Evolutionary conservation across 2,329 filamentous ascomycete species (phyloP).

Genomic region (Verticillium albo-atrum): DNA sequence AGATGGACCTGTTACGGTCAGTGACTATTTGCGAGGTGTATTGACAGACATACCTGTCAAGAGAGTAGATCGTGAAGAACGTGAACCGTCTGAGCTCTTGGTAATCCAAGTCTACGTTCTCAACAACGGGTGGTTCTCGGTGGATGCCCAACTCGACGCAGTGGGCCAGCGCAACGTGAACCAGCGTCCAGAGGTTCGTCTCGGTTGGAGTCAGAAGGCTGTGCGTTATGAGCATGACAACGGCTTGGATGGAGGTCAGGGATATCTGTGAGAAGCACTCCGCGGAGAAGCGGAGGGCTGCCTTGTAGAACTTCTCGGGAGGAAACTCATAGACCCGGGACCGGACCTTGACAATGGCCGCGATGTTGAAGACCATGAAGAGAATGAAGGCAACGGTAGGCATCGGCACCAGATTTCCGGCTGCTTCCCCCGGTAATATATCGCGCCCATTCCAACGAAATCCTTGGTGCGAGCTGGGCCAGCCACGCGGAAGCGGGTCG

Average conservation of each 20-base stretch:
- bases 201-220: conserved; percentile 26
- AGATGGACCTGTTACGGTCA: conserved; percentile 20
- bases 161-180: conserved; percentile 29
- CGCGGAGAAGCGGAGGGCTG: conserved; percentile 22
- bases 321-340: conserved; percentile 27
- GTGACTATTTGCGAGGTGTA: background rate
- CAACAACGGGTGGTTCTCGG: conserved; percentile 18
- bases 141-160: conserved; percentile 32
- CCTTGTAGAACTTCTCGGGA: conserved; percentile 25
- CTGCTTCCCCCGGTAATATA: conserved; percentile 1
- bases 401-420: conserved; percentile 9
- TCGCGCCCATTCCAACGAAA: conserved; percentile 17
- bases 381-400: conserved; percentile 23
- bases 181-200: conserved; percentile 29
- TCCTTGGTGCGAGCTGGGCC: conserved; percentile 11
- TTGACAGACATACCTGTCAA: conserved; percentile 22
- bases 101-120: conserved; percentile 3
- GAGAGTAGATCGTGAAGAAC: conserved; percentile 29
- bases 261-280: conserved; percentile 28
- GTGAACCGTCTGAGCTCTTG: conserved; percentile 17
- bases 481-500: conserved; percentile 9
- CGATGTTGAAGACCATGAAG: conserved; percentile 29
- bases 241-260: conserved; percentile 23
- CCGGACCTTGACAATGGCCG: conserved; percentile 26
- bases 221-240: conserved; percentile 24